phyloP scores from a whole-genome alignment of 768 basidiomycete species.

The Phaeotremella skinneri region DNA sequence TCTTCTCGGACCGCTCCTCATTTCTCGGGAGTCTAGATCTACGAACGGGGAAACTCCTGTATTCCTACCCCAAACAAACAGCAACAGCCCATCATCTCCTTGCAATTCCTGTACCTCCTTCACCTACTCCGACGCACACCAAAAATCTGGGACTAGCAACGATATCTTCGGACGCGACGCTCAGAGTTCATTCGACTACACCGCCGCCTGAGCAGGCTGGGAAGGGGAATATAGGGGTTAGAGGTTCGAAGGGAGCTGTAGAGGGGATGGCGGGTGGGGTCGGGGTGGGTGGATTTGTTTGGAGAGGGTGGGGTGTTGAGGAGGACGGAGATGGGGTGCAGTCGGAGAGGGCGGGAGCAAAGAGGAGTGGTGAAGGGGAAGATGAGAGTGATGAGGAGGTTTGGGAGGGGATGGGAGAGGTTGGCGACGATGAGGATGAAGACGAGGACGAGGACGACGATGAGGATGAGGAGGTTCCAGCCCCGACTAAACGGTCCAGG shows the following conservation, averaged over 20 bases:
- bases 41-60: slow-evolving; percentile 45
- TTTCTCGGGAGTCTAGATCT: slow-evolving; percentile 43
- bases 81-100: slow-evolving; percentile 41
- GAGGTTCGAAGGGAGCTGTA: slow-evolving; percentile 24
- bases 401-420: slow-evolving; percentile 28
- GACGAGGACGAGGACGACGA: slow-evolving; percentile 19
- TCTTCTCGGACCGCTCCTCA: slow-evolving; percentile 46
- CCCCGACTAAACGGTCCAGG: neutral
- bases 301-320: slow-evolving; percentile 24
- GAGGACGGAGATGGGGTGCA: slow-evolving; percentile 10
- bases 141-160: slow-evolving; percentile 13
- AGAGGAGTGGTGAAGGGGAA: slow-evolving; percentile 21
- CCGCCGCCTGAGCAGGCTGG: slow-evolving; percentile 9
- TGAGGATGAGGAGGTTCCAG: slow-evolving; percentile 14
- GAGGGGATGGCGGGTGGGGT: slow-evolving; percentile 32
- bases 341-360: slow-evolving; percentile 15
- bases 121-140: neutral
- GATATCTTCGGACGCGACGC: slow-evolving; percentile 23
- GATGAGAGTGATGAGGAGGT: slow-evolving; percentile 29
- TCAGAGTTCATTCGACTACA: slow-evolving; percentile 29
- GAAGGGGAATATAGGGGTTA: slow-evolving; percentile 9
- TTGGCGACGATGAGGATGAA: slow-evolving; percentile 19
- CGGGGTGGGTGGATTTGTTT: slow-evolving; percentile 31
- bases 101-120: slow-evolving; percentile 26
- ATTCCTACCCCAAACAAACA: slow-evolving; percentile 38